Conservation (phyloP, 1,284 basidiomycete genomes). For the Cutaneotrichosporon spelunceum region DNA sequence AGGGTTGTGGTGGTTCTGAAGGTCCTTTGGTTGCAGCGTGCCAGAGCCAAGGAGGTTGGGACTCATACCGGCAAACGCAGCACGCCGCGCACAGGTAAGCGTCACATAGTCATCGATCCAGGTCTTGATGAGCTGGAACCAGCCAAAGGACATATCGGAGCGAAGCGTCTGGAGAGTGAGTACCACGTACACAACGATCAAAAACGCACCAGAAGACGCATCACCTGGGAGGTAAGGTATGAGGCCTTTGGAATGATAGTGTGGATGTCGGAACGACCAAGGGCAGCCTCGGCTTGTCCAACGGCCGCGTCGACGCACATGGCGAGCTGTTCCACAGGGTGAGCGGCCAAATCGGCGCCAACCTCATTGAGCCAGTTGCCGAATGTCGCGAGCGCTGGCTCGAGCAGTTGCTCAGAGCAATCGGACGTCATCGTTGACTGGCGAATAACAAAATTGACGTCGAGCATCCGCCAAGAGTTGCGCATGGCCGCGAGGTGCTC, state of each 20-base stretch:
- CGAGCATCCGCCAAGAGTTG: conserved; percentile 36
- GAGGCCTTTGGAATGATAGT: conserved; percentile 31
- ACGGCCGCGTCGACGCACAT: conserved; percentile 18
- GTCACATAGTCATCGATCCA: conserved; percentile 47
- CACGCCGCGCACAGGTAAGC: conserved; percentile 34
- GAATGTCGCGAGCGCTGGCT: conserved; percentile 30
- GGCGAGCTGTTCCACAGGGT: conserved; percentile 21
- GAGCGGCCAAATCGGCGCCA: conserved; percentile 10
- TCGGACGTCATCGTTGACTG: conserved; percentile 36
- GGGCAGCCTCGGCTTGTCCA: conserved; percentile 8
- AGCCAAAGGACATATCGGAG: conserved; percentile 39
- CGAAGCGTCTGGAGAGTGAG: conserved; percentile 32
- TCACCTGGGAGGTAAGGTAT: conserved; percentile 42
- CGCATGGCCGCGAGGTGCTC: conserved; percentile 34
- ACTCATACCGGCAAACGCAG: conserved; percentile 24
- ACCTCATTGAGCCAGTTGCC: conserved; percentile 32
- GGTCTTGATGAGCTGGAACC: conserved; percentile 47
- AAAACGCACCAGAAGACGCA: conserved; percentile 35
- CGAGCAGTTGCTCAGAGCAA: conserved; percentile 28
- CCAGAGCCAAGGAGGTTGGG: background rate
- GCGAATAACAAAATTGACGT: conserved; percentile 30
- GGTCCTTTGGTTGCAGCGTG: background rate
- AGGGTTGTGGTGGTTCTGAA: conserved; percentile 4
- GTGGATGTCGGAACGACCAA: background rate
- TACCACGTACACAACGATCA: background rate